phyloP scores from a whole-genome alignment of 2,329 filamentous ascomycete genomes.

The Neonectria magnoliae region DNA sequence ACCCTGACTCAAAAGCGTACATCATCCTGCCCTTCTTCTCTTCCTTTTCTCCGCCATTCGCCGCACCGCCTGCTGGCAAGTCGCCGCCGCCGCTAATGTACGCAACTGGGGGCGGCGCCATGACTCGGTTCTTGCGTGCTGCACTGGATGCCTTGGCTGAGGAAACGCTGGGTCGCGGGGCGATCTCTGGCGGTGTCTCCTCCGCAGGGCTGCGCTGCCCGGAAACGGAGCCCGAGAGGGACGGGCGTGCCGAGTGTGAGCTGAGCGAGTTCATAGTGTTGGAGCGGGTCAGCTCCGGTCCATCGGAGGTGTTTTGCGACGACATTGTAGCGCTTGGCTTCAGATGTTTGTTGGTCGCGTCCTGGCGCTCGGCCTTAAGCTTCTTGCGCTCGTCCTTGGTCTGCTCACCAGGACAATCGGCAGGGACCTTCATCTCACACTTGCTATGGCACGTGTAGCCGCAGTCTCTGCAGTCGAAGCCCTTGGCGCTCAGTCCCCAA shows the following conservation, averaged over 20 bases:
- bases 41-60: slow-evolving; percentile 54
- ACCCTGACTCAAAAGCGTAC: slow-evolving; percentile 83
- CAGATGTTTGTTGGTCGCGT: slow-evolving; percentile 72
- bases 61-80: slow-evolving; percentile 62
- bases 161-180: slow-evolving; percentile 42
- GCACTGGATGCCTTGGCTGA: slow-evolving; percentile 43
- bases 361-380: slow-evolving; percentile 86
- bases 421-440: slow-evolving; percentile 98
- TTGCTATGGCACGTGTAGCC: slow-evolving; percentile 99
- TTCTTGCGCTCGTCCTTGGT: slow-evolving; percentile 96
- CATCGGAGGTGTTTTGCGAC: slow-evolving; percentile 63
- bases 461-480: slow-evolving; percentile 94
- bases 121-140: slow-evolving; percentile 73
- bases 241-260: slow-evolving; percentile 83
- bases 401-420: slow-evolving; percentile 93
- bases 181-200: slow-evolving; percentile 51
- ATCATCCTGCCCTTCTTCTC: slow-evolving; percentile 84
- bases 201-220: slow-evolving; percentile 61
- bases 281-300: slow-evolving; percentile 76
- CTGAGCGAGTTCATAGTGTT: slow-evolving; percentile 92
- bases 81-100: slow-evolving; percentile 74
- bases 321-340: slow-evolving; percentile 55
- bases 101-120: slow-evolving; percentile 86
- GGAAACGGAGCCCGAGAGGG: slow-evolving; percentile 71
- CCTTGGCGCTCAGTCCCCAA: slow-evolving; percentile 96